phyloP scores from a whole-genome alignment of 345 rosid genomes.

The Linum lewisii region DNA sequence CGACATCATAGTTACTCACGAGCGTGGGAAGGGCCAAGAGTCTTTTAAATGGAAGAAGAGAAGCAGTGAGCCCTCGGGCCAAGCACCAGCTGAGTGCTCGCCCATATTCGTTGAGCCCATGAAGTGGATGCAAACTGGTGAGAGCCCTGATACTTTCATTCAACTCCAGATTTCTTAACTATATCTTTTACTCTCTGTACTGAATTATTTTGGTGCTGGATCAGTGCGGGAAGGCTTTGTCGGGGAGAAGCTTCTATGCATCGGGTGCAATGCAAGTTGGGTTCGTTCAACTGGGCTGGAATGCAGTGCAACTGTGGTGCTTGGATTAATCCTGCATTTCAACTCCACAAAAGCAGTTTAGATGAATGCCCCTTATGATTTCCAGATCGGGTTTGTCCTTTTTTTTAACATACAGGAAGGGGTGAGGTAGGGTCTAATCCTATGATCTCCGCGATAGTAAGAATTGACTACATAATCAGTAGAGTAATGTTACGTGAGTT shows the following conservation, averaged over 20 bases:
- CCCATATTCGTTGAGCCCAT: slow-evolving; percentile 85
- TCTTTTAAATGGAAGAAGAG: slow-evolving; percentile 75
- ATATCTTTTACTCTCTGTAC: slow-evolving; percentile 1
- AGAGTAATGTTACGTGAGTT: no score
- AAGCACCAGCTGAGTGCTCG: slow-evolving; percentile 43
- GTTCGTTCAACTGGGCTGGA: slow-evolving; percentile 29
- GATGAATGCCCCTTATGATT: slow-evolving; percentile 56
- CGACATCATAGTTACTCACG: slow-evolving; percentile 52
- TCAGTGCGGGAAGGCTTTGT: slow-evolving; percentile 63
- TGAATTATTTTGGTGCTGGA: slow-evolving; percentile 3
- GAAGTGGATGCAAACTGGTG: slow-evolving; percentile 89
- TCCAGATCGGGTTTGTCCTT: no score
- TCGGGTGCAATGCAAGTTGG: slow-evolving; percentile 22
- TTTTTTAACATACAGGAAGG: no score
- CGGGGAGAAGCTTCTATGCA: slow-evolving; percentile 21
- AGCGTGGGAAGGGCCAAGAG: slow-evolving; percentile 65
- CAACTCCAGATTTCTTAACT: background rate
- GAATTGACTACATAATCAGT: no score
- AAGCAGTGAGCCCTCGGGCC: slow-evolving; percentile 24
- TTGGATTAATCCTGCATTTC: slow-evolving; percentile 27
- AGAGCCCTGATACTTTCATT: background rate
- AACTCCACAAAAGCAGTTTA: slow-evolving; percentile 28
- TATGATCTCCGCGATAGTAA: no score
- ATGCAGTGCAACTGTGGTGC: slow-evolving; percentile 30
- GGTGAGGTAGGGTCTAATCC: no score